phyloP scores from a whole-genome alignment of 2,329 filamentous ascomycete species.

The Aspergillus candidus region DNA sequence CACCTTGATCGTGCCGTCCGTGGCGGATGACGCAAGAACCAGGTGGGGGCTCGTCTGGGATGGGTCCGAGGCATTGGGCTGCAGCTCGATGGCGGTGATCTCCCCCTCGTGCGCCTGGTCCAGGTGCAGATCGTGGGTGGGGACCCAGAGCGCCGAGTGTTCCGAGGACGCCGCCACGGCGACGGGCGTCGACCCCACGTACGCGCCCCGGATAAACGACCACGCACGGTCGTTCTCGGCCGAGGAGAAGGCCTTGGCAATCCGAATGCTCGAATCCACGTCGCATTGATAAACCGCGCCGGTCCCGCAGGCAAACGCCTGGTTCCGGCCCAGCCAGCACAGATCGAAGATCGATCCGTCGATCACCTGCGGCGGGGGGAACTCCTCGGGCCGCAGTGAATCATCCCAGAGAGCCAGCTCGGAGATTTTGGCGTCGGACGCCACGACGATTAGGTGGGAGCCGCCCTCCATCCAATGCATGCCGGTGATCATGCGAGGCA shows the following conservation, averaged over 20 bases:
- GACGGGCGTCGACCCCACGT: slow-evolving; percentile 24
- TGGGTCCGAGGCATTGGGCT: slow-evolving; percentile 23
- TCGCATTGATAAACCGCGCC: slow-evolving; percentile 36
- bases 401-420: slow-evolving; percentile 43
- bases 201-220: slow-evolving; percentile 37
- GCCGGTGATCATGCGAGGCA: slow-evolving; percentile 39
- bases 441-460: slow-evolving; percentile 37
- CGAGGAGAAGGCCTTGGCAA: slow-evolving; percentile 31
- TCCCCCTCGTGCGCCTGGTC: slow-evolving; percentile 36
- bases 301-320: slow-evolving; percentile 37
- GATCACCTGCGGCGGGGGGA: slow-evolving; percentile 31
- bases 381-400: slow-evolving; percentile 31
- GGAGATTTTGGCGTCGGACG: slow-evolving; percentile 37
- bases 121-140: slow-evolving; percentile 38
- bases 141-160: slow-evolving; percentile 39
- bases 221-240: slow-evolving; percentile 29
- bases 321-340: slow-evolving; percentile 34
- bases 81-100: slow-evolving; percentile 41
- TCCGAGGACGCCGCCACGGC: slow-evolving; percentile 36
- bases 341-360: slow-evolving; percentile 39
- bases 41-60: slow-evolving; percentile 20
- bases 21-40: slow-evolving; percentile 40
- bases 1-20: slow-evolving; percentile 41
- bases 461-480: slow-evolving; percentile 38
- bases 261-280: slow-evolving; percentile 33